phyloP scores from a whole-genome alignment of 345 rosid species.

The Dipteronia sinensis region DNA sequence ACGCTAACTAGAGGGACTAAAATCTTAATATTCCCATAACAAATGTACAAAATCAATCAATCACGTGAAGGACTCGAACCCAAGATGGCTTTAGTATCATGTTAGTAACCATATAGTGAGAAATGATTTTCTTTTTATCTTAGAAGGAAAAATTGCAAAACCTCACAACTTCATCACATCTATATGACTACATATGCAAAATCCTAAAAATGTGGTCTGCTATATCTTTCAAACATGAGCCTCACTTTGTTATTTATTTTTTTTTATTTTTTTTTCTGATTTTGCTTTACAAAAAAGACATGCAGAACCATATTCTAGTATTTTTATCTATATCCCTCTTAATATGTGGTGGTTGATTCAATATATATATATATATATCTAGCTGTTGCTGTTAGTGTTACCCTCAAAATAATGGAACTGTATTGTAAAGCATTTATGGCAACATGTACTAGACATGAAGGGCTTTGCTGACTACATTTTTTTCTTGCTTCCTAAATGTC shows the following conservation, averaged over 20 bases:
- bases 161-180: background rate
- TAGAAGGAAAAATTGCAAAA: background rate
- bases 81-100: too few species aligned
- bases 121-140: too few species aligned
- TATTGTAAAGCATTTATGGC: slow-evolving; percentile 26
- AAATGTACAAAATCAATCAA: too few species aligned
- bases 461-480: slow-evolving; percentile 26
- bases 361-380: too few species aligned
- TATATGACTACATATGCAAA: background rate
- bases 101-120: too few species aligned
- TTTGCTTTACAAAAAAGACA: slow-evolving; percentile 28
- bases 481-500: slow-evolving; percentile 3
- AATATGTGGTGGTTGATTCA: too few species aligned
- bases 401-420: slow-evolving; percentile 26
- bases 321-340: too few species aligned
- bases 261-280: background rate
- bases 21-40: too few species aligned
- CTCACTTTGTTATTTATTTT: background rate
- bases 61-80: too few species aligned
- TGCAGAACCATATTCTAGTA: slow-evolving; percentile 18
- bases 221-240: slow-evolving; percentile 9
- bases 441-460: slow-evolving; percentile 16
- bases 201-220: background rate
- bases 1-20: too few species aligned
- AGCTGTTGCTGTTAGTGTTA: too few species aligned